Evolutionary conservation across 202 grass and related monocot genomes (phyloP), one percentile per base, ranked within the genome.

Genomic region (Zoysia matrella): DNA sequence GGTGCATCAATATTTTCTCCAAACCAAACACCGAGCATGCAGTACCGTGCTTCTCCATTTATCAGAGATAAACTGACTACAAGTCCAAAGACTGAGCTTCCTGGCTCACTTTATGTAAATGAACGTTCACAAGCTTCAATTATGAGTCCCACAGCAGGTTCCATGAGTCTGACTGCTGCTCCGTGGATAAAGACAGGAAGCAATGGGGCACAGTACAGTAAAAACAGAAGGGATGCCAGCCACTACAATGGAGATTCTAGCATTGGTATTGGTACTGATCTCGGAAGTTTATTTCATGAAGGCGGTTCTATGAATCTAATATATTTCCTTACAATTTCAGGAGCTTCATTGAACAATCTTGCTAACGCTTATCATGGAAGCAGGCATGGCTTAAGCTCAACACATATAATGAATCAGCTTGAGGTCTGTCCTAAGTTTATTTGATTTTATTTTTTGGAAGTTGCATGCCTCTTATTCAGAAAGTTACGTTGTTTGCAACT

Each of bases 391-490:
- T 92, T 99, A 85, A 90, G 71, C 74, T 83, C 85, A 5, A 92
- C 90, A 61, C 91, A 96, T 75, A 94, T 90, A 66, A 88, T 94
- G 68, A 87, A 16, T 90, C 89, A 99, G 47, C 80, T 94, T 50
- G 93, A 96, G 96, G 96, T 99, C 79, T 60, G 78, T 80, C 45
- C 8, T 58, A 47, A 60, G 52, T 84, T 14, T 87, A 72, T 66
- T 71, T 44, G 45, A 73, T 75, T 67, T n/a, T 82, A 69, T 2
- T 67, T 60, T 77, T 62, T 39, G 7, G 56, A 89, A 77, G 10
- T 73, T 86, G 9, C 41, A 60, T 47, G 64, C n/a, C 51, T 74
- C 10, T 47, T 79, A 51, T 77, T 60, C 45, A 50, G 52, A 65
- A 72, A 82, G 58, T 42, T 10, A 12, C 47, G 15, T 6, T 6